Evolutionary conservation across 495 filamentous ascomycete species (phyloP).

Genomic region (Terfezia claveryi): DNA sequence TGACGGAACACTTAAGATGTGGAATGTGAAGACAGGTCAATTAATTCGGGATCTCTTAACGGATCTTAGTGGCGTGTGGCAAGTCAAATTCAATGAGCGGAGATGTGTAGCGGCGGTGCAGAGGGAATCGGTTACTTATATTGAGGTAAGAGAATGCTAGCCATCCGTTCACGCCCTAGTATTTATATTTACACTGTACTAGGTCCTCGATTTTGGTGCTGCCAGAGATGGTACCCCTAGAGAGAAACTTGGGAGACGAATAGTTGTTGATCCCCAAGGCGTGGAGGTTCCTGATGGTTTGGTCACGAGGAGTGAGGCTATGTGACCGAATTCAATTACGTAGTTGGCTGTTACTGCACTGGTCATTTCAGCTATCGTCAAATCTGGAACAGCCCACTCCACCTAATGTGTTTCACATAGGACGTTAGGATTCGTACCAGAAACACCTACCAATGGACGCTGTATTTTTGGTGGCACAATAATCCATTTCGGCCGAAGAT

Average conservation of each 20-base stretch:
- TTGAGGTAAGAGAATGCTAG: conserved; percentile 48
- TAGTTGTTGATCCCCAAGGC: conserved; percentile 46
- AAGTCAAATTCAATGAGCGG: conserved; percentile 92
- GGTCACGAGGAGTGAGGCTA: background rate
- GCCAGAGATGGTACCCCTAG: conserved; percentile 55
- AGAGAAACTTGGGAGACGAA: conserved; percentile 54
- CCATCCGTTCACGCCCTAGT: conserved; percentile 1
- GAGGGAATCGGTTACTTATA: conserved; percentile 72
- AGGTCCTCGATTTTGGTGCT: conserved; percentile 86
- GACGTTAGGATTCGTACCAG: too few species aligned
- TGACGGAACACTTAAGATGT: conserved; percentile 94
- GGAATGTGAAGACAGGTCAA: conserved; percentile 80
- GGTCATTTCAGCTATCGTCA: too few species aligned
- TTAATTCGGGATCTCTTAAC: conserved; percentile 87
- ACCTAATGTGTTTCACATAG: too few species aligned
- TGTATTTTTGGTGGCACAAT: too few species aligned
- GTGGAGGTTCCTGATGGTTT: conserved; percentile 18
- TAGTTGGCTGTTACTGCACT: too few species aligned
- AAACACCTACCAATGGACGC: too few species aligned
- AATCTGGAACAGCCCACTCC: too few species aligned
- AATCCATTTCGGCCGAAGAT: too few species aligned
- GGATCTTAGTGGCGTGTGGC: conserved; percentile 92
- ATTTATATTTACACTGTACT: conserved; percentile 4
- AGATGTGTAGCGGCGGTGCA: conserved; percentile 94
- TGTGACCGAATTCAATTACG: background rate